phyloP scores from a whole-genome alignment of 192 early-diverging fungal genomes.

The Haplosporangium gracile region DNA sequence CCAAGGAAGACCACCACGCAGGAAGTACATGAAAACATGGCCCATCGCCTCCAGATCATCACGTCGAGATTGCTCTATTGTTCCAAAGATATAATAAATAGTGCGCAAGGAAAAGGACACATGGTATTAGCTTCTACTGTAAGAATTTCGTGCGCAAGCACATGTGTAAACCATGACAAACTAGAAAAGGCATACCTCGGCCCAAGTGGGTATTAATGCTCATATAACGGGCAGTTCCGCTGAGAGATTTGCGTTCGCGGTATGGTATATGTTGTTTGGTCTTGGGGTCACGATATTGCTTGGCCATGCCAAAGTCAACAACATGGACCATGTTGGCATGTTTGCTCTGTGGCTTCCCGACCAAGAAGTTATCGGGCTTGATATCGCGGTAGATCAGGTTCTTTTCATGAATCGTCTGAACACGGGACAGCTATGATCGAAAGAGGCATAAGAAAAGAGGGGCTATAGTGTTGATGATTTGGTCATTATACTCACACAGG shows the following conservation, averaged over 20 bases:
- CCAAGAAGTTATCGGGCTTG: constrained; percentile 98
- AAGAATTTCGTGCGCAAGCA: too few species aligned
- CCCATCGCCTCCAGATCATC: constrained; percentile 98
- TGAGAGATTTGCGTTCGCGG: constrained; percentile 93
- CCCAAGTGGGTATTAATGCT: constrained; percentile 98
- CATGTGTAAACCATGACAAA: background rate
- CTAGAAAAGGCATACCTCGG: constrained; percentile 69
- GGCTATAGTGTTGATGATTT: too few species aligned
- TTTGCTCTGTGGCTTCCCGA: constrained; percentile 80
- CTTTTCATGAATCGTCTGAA: constrained; percentile 94
- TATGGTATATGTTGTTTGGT: constrained; percentile 98
- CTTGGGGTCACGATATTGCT: constrained; percentile 96
- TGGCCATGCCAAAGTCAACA: constrained; percentile 99
- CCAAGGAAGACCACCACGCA: constrained; percentile 95
- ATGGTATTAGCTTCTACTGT: too few species aligned
- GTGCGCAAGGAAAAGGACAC: background rate
- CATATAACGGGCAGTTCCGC: constrained; percentile 99
- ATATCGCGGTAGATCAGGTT: constrained; percentile 98
- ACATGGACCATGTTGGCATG: constrained; percentile 83
- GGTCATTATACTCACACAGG: too few species aligned
- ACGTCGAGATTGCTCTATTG: constrained; percentile 93
- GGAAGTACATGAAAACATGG: constrained; percentile 99
- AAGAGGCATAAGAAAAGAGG: too few species aligned
- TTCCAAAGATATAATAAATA: too few species aligned
- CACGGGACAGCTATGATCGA: constrained; percentile 69